Base-by-base conservation (phyloP, 2,329 filamentous ascomycete species). In the Corynespora cassiicola region DNA sequence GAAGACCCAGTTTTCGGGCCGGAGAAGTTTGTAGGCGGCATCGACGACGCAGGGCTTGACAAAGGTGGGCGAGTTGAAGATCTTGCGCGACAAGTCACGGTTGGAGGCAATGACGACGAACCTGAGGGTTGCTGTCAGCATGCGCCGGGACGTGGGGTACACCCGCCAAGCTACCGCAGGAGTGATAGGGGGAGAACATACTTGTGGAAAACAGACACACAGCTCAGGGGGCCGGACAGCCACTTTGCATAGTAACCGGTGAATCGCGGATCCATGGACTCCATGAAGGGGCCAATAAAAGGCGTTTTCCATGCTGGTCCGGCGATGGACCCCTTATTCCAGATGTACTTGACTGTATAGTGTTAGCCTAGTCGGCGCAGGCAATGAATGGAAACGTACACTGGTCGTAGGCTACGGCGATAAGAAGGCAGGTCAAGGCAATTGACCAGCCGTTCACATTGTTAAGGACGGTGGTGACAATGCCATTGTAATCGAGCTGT, bases 161-260 rank as follows among this genome's bases (percentile, higher is more conserved):
- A n/a, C 12, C 12, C 7, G 24, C 22, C 12, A 15, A 19, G 18
- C 10, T 22, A 33, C 14, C 22, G 3, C 2, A 18, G 16, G 15
- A 18, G n/a, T 26, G 36, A 8, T 20, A 24, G 15, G 10, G 34
- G 22, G 38, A 26, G 24, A 34, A 24, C 52, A 22, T 80, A 94
- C 89, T 96, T 97, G 82, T 97, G 92, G 76, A 97, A 97, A 58
- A 97, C 90, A 4, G 90, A 96, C 48, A 97, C 92, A 65, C 92
- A 97, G 77, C 91, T 96, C 56, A 97, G 77, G 23, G 88, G 85
- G 25, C 88, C 92, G 66, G 89, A 95, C 58, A 80, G 69, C 92
- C 92, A 97, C 77, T 96, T 96, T 43, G 80, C 84, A 68, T 90
- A 80, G 75, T 97, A 96, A 61, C 90, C 82, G 45, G 87, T 83